Conservation (phyloP, 106 monocot species). For the Allium fistulosum region DNA sequence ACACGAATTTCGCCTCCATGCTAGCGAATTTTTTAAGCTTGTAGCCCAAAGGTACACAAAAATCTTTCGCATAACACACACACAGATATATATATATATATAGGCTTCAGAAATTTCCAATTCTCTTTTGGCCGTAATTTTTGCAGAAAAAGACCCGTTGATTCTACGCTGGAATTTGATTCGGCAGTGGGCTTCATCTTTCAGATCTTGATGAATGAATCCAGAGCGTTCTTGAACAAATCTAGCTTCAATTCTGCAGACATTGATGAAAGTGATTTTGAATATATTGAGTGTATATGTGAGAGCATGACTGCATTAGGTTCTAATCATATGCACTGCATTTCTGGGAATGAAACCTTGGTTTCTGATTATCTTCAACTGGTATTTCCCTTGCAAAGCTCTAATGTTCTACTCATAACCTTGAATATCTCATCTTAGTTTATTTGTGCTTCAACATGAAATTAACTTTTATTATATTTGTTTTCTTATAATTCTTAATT, state of each 20-base stretch:
- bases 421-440: too few relatives aligned
- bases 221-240: conserved; percentile 58
- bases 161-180: conserved; percentile 70
- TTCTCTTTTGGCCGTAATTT: conserved; percentile 2
- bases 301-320: conserved; percentile 87
- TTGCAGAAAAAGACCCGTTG: conserved; percentile 76
- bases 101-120: not conserved
- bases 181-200: conserved; percentile 66
- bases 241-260: conserved; percentile 30
- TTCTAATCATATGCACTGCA: conserved; percentile 66
- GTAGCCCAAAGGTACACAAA: conserved; percentile 70
- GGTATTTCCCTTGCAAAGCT: conserved; percentile 18
- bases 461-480: too few relatives aligned
- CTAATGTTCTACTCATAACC: not conserved
- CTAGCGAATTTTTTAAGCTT: conserved; percentile 89
- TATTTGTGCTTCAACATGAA: too few relatives aligned
- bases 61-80: not conserved
- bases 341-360: conserved; percentile 32
- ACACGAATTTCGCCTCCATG: conserved; percentile 87
- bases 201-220: conserved; percentile 70
- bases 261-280: conserved; percentile 77
- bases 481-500: too few relatives aligned
- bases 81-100: too few relatives aligned
- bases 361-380: conserved; percentile 67
- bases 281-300: conserved; percentile 74